phyloP scores from a whole-genome alignment of 441 rosid genomes.

The Populus hybrid region DNA sequence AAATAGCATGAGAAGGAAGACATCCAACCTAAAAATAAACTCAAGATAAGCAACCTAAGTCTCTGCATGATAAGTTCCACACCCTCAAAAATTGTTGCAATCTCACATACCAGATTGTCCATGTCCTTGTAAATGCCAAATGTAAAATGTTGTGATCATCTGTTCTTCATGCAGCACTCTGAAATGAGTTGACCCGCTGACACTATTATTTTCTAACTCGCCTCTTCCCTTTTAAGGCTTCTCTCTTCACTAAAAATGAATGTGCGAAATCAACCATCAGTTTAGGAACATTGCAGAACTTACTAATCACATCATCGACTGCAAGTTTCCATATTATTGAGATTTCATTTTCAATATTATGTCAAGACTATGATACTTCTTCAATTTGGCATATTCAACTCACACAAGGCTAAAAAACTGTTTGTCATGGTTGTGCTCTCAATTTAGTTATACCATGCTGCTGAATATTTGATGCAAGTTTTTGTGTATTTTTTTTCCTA shows the following conservation, averaged over 20 bases:
- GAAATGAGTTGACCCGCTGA: background rate
- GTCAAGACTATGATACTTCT: background rate
- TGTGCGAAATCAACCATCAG: background rate
- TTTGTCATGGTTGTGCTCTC: background rate
- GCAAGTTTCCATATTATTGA: background rate
- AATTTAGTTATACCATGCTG: too few species aligned
- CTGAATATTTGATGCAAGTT: background rate
- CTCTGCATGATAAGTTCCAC: background rate
- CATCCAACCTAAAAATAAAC: too few species aligned
- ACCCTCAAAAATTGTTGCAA: background rate
- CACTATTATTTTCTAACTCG: background rate
- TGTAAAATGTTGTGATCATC: background rate
- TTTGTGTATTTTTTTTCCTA: background rate
- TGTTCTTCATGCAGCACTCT: background rate
- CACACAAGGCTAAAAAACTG: background rate
- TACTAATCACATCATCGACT: background rate
- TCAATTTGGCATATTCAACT: background rate
- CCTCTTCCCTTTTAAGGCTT: background rate
- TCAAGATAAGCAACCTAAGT: background rate
- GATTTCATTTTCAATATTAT: background rate
- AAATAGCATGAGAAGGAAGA: conserved; percentile 3
- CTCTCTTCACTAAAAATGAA: background rate
- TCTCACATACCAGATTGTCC: background rate
- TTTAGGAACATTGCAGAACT: background rate
- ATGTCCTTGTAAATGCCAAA: background rate